phyloP scores from a whole-genome alignment of 306 rosid genomes.

The Prunus davidiana region DNA sequence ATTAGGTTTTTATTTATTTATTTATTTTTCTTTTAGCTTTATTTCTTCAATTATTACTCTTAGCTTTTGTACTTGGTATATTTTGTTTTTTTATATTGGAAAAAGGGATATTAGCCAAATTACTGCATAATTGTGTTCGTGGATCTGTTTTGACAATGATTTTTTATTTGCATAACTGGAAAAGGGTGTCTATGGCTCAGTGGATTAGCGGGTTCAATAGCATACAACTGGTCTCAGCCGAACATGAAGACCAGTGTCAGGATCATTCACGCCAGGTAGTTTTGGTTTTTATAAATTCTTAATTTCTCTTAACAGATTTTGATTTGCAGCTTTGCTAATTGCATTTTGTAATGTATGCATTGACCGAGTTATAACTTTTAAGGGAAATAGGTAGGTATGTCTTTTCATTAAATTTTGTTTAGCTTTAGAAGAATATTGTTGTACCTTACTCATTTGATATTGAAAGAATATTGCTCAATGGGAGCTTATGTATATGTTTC shows the following conservation, averaged over 20 bases:
- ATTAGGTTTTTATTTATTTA: neutral
- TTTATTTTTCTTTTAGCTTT: too few species aligned
- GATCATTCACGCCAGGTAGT: constrained; percentile 90
- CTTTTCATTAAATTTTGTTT: neutral
- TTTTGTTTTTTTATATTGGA: neutral
- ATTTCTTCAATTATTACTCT: neutral
- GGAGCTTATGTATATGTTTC: neutral
- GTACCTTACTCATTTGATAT: neutral
- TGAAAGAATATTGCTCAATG: neutral
- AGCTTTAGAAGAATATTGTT: neutral
- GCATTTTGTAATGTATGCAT: too few species aligned
- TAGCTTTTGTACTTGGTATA: neutral
- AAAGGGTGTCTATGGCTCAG: constrained; percentile 84
- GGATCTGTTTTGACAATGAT: neutral
- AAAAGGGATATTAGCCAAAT: neutral
- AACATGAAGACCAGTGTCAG: constrained; percentile 89
- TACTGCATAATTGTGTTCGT: neutral
- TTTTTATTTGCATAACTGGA: neutral
- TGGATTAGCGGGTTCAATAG: constrained; percentile 83
- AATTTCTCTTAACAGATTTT: too few species aligned
- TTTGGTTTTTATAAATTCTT: neutral
- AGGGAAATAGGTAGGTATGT: neutral
- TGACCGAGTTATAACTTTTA: too few species aligned
- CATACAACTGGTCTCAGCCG: constrained; percentile 95
- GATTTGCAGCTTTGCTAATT: too few species aligned